phyloP scores from a whole-genome alignment of 495 filamentous ascomycete genomes.

The Annulohypoxylon bovei region DNA sequence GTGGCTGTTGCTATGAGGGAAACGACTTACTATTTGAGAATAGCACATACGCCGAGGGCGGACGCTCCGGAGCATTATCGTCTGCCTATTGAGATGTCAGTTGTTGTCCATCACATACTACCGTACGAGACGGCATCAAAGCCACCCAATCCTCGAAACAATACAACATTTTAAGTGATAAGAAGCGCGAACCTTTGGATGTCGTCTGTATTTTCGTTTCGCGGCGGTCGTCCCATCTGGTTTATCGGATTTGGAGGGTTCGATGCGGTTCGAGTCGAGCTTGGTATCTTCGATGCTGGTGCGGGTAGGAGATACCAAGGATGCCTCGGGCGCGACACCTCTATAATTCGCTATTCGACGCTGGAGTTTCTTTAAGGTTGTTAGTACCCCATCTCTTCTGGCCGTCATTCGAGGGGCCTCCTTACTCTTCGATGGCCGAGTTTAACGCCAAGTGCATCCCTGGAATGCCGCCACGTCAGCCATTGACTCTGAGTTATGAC shows the following conservation, averaged over 20 bases:
- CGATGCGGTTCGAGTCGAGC: conserved; percentile 47
- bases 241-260: conserved; percentile 46
- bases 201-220: conserved; percentile 80
- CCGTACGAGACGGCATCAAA: not conserved
- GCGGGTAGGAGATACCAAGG: conserved; percentile 52
- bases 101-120: conserved; percentile 1
- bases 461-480: conserved; percentile 46
- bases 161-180: not conserved
- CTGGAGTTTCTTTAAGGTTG: conserved; percentile 57
- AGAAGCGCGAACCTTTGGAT: conserved; percentile 71
- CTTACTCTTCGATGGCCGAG: conserved; percentile 80
- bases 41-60: conserved; percentile 83
- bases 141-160: conserved; percentile 10
- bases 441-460: conserved; percentile 75
- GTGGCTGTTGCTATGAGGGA: not conserved
- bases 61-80: conserved; percentile 79
- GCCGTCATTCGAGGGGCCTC: not conserved
- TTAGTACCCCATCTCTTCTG: conserved; percentile 26
- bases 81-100: conserved; percentile 63
- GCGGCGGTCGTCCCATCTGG: conserved; percentile 47
- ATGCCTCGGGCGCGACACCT: conserved; percentile 63
- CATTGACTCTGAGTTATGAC: conserved; percentile 2
- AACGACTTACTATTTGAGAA: conserved; percentile 79
- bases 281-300: conserved; percentile 51
- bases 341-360: conserved; percentile 64